Conservation (phyloP, 2,329 filamentous ascomycete species). For the Monosporascus sp. region DNA sequence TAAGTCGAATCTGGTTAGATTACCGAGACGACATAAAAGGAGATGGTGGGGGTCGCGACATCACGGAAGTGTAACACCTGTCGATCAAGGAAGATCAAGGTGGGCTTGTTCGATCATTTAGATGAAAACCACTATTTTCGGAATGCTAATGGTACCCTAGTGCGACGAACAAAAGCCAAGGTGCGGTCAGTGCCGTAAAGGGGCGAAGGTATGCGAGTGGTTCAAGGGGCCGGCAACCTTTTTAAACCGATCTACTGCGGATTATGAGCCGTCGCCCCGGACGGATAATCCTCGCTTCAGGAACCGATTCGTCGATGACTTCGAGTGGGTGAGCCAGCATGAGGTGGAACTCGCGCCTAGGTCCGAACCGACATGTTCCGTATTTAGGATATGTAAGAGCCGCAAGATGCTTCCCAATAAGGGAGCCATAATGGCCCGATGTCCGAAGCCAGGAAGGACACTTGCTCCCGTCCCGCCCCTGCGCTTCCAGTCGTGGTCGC, state of each 20-base stretch:
- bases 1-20: background rate
- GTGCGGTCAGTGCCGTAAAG: conserved; percentile 16
- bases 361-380: background rate
- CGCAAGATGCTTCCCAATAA: background rate
- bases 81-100: conserved; percentile 17
- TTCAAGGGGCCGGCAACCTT: conserved; percentile 11
- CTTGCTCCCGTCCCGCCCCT: conserved; percentile 4
- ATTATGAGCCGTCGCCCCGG: conserved; percentile 2
- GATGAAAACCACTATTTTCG: background rate
- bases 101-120: background rate
- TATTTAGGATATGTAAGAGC: background rate
- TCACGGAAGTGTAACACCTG: conserved; percentile 16
- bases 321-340: background rate
- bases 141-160: conserved; percentile 1
- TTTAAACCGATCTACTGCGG: conserved; percentile 8
- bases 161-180: conserved; percentile 13
- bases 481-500: conserved; percentile 6
- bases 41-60: conserved; percentile 15
- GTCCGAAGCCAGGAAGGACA: background rate
- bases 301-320: background rate
- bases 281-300: background rate
- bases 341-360: background rate
- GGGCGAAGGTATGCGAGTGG: conserved; percentile 13
- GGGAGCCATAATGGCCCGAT: too few relatives aligned
- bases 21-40: background rate